Base-by-base conservation (phyloP, 305 asterid genomes). In the Stenogyne calaminthoides region DNA sequence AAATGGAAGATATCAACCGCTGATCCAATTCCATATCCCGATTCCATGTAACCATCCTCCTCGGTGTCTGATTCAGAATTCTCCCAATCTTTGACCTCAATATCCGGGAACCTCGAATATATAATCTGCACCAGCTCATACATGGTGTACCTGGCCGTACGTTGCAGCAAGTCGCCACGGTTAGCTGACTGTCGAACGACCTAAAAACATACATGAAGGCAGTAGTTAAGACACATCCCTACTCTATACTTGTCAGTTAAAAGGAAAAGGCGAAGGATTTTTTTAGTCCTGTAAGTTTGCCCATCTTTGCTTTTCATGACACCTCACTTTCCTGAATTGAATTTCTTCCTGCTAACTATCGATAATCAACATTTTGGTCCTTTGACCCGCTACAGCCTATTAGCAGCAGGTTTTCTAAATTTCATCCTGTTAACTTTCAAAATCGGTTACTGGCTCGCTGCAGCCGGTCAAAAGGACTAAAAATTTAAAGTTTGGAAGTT, bases 1-100 rank as follows among this genome's bases (percentile, higher is more conserved):
- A 94, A 91, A 72, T 91, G 98, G 67, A 94, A 94, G 73, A 94
- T 85, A 71, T 94, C 99, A 1, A 91, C 83, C 0, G 95, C 91
- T 0, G 97, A 84, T 3, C 96, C 81, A 37, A 94, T 85, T 34
- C 99, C 98, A 61, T 86, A 94, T 18, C 96, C 88, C 0, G 91
- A 77, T 40, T 94, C 98, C 69, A 82, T 18, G 37, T 65, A 82
- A n/a, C 80, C 81, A 29, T 94, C 98, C 73, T 94, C 98, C 74
- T 94, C 99, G 0, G 91, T 86, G 49, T 94, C 99, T 1, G 99
- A 94, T 54, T 91, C 99, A 0, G 93, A 86, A 44, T 87, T 84
- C 80, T 94, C 98, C 93, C 91, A 86, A 15, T 90, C 97, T 44
- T 73, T 82, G 64, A 84, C 93, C 73, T 91, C 97, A 27, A 94